Percentiles rank a stretch among this genome's conserved stretches.
Evolutionary conservation across 805 yeast genomes (phyloP).

Genomic region (Wickerhamiella alocasiicola): DNA sequence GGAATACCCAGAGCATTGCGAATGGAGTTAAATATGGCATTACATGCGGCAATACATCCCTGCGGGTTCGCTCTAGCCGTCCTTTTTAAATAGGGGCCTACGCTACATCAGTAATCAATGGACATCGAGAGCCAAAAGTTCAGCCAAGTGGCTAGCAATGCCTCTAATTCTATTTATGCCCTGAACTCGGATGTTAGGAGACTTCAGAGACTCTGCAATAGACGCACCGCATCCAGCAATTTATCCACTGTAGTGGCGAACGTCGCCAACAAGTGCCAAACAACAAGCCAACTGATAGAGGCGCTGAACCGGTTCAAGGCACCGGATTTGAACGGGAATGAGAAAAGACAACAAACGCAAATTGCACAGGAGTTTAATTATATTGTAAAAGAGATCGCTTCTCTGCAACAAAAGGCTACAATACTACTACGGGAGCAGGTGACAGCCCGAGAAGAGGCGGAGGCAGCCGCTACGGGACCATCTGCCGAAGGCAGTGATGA

Average conservation of each 20-base stretch:
- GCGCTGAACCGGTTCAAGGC: neutral
- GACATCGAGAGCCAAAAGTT: conserved; percentile 19
- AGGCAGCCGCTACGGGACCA: neutral
- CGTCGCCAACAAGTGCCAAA: conserved; percentile 6
- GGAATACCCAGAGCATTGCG: too few species aligned
- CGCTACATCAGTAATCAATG: conserved; percentile 26
- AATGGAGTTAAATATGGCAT: too few species aligned
- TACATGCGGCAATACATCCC: too few species aligned
- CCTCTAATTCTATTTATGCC: conserved; percentile 19
- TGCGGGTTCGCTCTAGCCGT: too few species aligned
- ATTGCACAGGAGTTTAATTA: conserved; percentile 5
- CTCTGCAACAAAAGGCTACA: conserved; percentile 6
- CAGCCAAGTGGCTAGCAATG: conserved; percentile 12
- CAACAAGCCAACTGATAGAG: conserved; percentile 4
- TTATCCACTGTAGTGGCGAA: conserved; percentile 7
- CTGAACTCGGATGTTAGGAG: conserved; percentile 15
- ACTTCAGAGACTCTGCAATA: conserved; percentile 1
- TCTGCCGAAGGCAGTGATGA: neutral
- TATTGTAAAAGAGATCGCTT: conserved; percentile 8
- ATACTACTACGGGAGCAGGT: neutral
- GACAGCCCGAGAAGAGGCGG: neutral
- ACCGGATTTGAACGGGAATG: neutral
- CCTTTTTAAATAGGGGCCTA: too few species aligned
- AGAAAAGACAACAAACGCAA: conserved; percentile 5
- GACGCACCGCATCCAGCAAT: neutral